Conservation (phyloP, 2,329 filamentous ascomycete species). For the Pyrenochaeta sp. region DNA sequence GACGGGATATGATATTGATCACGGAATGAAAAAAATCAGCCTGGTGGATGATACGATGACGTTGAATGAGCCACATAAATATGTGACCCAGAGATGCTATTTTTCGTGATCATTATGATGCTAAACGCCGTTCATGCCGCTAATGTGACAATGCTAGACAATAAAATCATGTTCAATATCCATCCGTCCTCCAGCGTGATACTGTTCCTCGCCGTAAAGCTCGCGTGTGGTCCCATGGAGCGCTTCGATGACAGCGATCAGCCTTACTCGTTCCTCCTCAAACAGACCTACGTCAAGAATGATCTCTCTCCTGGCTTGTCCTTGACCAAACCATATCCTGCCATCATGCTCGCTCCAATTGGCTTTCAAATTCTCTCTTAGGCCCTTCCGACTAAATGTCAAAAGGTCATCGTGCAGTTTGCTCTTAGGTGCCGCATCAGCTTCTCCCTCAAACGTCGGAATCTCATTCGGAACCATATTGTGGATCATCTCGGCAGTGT, state of each 20-base stretch:
- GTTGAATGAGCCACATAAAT: too few relatives aligned
- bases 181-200: not conserved
- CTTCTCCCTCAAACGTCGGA: constrained; percentile 23
- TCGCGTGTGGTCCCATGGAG: constrained; percentile 15
- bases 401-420: constrained; percentile 20
- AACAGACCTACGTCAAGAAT: constrained; percentile 42
- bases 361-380: constrained; percentile 52
- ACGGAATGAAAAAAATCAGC: too few relatives aligned
- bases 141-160: constrained; percentile 23
- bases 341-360: constrained; percentile 53
- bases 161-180: constrained; percentile 14
- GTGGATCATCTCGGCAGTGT: constrained; percentile 36
- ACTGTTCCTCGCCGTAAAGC: constrained; percentile 5
- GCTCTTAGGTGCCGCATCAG: constrained; percentile 1
- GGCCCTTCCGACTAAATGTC: constrained; percentile 47
- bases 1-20: too few relatives aligned
- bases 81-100: too few relatives aligned
- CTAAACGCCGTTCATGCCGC: constrained; percentile 26
- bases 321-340: constrained; percentile 56
- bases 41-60: too few relatives aligned
- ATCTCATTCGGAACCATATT: constrained; percentile 21
- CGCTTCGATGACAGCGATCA: constrained; percentile 25
- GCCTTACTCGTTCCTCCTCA: constrained; percentile 37
- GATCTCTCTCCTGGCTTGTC: constrained; percentile 55
- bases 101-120: not conserved